These are phyloP conservation scores for Aspergillus sp. DNA, from an alignment of 2,329 filamentous ascomycete species.

Conservation along the genomic window DNA sequence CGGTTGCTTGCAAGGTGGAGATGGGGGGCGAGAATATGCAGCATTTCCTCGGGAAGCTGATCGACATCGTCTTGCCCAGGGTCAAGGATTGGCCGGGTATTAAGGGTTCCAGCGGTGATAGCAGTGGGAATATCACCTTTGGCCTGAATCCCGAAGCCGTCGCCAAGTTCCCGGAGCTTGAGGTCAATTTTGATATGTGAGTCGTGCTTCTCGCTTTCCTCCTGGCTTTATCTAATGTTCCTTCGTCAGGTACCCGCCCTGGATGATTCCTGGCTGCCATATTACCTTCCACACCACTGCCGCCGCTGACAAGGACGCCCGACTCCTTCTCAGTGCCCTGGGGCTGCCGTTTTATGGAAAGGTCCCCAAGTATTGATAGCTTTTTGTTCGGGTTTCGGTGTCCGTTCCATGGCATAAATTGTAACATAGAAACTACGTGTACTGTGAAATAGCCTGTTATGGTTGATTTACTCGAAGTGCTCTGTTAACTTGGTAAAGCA, in stretches of 20 bases:
- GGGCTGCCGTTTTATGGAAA: conserved; percentile 79
- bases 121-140: conserved; percentile 75
- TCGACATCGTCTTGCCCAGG: conserved; percentile 82
- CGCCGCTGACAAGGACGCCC: conserved; percentile 73
- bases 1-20: conserved; percentile 64
- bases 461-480: conserved; percentile 12
- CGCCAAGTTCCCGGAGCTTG: conserved; percentile 82
- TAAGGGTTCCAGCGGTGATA: conserved; percentile 70
- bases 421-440: conserved; percentile 7
- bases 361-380: conserved; percentile 40
- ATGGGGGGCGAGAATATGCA: conserved; percentile 72
- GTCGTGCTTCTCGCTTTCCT: conserved; percentile 25
- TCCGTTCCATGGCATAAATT: conserved; percentile 6
- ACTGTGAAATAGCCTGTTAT: conserved; percentile 1
- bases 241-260: conserved; percentile 48
- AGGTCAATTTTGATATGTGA: conserved; percentile 86
- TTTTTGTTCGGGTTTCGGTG: not conserved
- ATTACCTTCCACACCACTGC: conserved; percentile 78
- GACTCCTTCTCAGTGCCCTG: conserved; percentile 61
- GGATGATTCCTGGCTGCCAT: conserved; percentile 77
- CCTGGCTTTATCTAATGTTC: conserved; percentile 3
- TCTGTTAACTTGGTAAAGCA: conserved; percentile 9
- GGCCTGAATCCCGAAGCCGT: conserved; percentile 69
- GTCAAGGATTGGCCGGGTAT: conserved; percentile 94
- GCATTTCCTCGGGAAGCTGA: conserved; percentile 80